These are phyloP conservation scores for Diplogelasinospora grovesii DNA, from an alignment of 495 filamentous ascomycete genomes.

Conservation along the genomic window DNA sequence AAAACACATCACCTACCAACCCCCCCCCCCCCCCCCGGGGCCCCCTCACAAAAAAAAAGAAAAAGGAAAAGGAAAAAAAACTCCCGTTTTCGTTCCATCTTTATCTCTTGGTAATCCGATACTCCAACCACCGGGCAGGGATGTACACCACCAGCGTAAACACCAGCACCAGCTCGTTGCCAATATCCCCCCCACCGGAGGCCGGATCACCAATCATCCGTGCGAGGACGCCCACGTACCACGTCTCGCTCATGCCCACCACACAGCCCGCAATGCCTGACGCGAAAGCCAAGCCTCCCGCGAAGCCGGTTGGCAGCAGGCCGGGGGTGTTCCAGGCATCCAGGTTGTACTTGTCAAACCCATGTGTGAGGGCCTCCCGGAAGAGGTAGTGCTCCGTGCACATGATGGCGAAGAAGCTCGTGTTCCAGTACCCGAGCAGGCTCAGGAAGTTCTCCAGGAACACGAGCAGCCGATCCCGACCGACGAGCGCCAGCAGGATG, in stretches of 20 bases:
- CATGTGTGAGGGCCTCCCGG: slow-evolving; percentile 33
- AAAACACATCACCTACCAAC: too few species aligned
- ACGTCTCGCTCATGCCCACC: slow-evolving; percentile 46
- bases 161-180: slow-evolving; percentile 47
- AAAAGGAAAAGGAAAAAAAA: too few species aligned
- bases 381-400: slow-evolving; percentile 56
- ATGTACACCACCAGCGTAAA: slow-evolving; percentile 35
- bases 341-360: slow-evolving; percentile 40
- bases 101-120: slow-evolving; percentile 7
- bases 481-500: slow-evolving; percentile 37
- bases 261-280: slow-evolving; percentile 40
- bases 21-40: too few species aligned
- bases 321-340: slow-evolving; percentile 44
- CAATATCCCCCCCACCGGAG: slow-evolving; percentile 50
- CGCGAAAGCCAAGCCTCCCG: slow-evolving; percentile 38
- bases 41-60: too few species aligned
- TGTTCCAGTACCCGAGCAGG: slow-evolving; percentile 55
- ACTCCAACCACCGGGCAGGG: slow-evolving; percentile 24
- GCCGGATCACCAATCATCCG: slow-evolving; percentile 35
- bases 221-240: slow-evolving; percentile 46
- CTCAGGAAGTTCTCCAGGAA: slow-evolving; percentile 50
- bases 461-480: slow-evolving; percentile 34
- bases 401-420: slow-evolving; percentile 51
- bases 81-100: too few species aligned
- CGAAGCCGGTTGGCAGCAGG: slow-evolving; percentile 42